Evolutionary conservation across 2,329 filamentous ascomycete species (phyloP).

Genomic region (Venturia asperata): DNA sequence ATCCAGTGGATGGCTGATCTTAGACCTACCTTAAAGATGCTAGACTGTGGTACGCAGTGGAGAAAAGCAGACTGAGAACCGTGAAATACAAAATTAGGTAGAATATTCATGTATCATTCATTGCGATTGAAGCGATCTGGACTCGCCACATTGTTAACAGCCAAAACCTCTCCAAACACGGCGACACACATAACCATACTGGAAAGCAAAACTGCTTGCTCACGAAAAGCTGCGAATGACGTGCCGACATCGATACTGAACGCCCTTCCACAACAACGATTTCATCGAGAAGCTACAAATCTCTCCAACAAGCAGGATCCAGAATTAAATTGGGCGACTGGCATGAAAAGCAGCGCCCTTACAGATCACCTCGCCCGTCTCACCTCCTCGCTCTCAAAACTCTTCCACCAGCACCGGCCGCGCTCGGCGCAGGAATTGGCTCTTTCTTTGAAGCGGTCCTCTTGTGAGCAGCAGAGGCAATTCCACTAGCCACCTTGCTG

Average conservation of each 20-base stretch:
- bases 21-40: too few relatives aligned
- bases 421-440: constrained; percentile 8
- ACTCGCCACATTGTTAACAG: neutral
- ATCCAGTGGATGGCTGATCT: too few relatives aligned
- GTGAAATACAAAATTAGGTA: neutral
- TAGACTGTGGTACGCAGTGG: too few relatives aligned
- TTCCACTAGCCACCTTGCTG: constrained; percentile 15
- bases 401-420: constrained; percentile 12
- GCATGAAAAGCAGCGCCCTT: neutral
- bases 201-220: neutral
- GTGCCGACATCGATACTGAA: neutral
- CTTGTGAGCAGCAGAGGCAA: constrained; percentile 16
- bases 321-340: neutral
- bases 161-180: neutral
- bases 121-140: neutral
- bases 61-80: neutral
- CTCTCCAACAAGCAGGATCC: too few relatives aligned
- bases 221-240: neutral
- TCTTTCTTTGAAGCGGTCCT: constrained; percentile 18
- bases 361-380: neutral
- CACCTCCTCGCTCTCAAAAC: constrained; percentile 14
- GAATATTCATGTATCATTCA: neutral
- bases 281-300: neutral
- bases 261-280: neutral
- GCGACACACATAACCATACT: neutral